A percentile compares a stretch with the other conserved stretches of the same genome.
Conservation (phyloP, 345 rosid species). For the Pistacia vera region DNA sequence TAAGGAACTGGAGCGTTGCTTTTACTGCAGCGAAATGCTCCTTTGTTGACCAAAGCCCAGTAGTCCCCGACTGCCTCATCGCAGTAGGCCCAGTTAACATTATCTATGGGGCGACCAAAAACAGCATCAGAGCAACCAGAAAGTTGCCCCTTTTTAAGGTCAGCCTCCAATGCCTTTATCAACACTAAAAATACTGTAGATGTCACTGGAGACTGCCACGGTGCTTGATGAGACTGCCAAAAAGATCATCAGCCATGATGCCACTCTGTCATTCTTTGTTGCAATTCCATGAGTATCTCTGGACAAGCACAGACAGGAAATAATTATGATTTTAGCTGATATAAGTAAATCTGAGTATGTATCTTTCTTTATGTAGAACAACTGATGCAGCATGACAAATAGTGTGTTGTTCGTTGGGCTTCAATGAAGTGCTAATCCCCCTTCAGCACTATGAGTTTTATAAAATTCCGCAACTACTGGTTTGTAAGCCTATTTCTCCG, state of each 20-base stretch:
- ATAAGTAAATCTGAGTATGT: background rate
- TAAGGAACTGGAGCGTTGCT: slow-evolving; percentile 4
- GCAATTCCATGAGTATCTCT: slow-evolving; percentile 60
- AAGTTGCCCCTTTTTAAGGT: slow-evolving; percentile 6
- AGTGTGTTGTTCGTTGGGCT: no score
- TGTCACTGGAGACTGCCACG: slow-evolving; percentile 60
- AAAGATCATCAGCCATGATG: slow-evolving; percentile 60
- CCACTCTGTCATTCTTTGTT: slow-evolving; percentile 48
- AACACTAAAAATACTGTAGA: slow-evolving; percentile 38
- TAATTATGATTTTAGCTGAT: background rate
- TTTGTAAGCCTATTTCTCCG: background rate
- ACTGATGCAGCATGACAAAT: background rate
- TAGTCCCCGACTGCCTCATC: background rate
- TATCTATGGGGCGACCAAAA: slow-evolving; percentile 4
- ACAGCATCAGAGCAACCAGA: background rate
- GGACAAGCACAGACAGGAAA: slow-evolving; percentile 12
- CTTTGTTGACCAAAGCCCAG: background rate
- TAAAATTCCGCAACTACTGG: background rate
- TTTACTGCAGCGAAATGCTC: background rate
- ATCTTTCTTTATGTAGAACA: background rate
- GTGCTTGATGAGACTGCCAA: slow-evolving; percentile 58
- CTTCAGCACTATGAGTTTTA: no score
- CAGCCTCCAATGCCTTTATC: slow-evolving; percentile 30
- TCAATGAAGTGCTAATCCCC: no score
- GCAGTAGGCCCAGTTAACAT: background rate